Conservation (phyloP, 805 yeast genomes). For the Wickerhamomyces silvicola region DNA sequence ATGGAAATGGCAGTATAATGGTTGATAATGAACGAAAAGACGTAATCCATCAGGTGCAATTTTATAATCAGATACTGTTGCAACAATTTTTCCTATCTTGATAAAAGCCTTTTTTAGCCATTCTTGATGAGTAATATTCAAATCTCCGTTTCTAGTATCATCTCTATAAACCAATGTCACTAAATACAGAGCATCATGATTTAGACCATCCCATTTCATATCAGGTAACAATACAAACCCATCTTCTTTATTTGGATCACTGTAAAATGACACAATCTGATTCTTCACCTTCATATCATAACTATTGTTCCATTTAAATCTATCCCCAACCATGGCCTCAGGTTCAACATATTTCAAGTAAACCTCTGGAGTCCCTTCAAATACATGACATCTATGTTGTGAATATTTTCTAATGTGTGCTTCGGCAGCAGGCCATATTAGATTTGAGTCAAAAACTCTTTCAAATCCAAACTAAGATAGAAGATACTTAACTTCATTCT, state of each 20-base stretch:
- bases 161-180: conserved; percentile 67
- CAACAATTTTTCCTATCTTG: conserved; percentile 42
- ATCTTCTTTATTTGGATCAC: conserved; percentile 36
- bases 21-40: conserved; percentile 87
- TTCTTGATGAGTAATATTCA: conserved; percentile 49
- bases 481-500: conserved; percentile 4
- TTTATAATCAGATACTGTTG: conserved; percentile 35
- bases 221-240: conserved; percentile 85
- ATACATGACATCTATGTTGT: conserved; percentile 51
- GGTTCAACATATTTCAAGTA: conserved; percentile 62
- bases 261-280: conserved; percentile 70
- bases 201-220: conserved; percentile 90
- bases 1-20: conserved; percentile 94
- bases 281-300: conserved; percentile 75
- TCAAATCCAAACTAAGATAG: conserved; percentile 34
- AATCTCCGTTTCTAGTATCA: conserved; percentile 72
- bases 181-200: conserved; percentile 64
- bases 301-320: conserved; percentile 86
- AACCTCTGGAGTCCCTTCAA: conserved; percentile 76
- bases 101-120: conserved; percentile 46
- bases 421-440: conserved; percentile 86
- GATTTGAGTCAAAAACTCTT: conserved; percentile 48
- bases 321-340: conserved; percentile 63
- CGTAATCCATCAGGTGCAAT: conserved; percentile 54
- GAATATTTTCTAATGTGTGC: conserved; percentile 75